Percentiles rank a stretch among this genome's conserved stretches.
These are phyloP conservation scores for Vaccinium macrocarpon DNA, from an alignment of 148 eudicot species.

Conservation along the genomic window DNA sequence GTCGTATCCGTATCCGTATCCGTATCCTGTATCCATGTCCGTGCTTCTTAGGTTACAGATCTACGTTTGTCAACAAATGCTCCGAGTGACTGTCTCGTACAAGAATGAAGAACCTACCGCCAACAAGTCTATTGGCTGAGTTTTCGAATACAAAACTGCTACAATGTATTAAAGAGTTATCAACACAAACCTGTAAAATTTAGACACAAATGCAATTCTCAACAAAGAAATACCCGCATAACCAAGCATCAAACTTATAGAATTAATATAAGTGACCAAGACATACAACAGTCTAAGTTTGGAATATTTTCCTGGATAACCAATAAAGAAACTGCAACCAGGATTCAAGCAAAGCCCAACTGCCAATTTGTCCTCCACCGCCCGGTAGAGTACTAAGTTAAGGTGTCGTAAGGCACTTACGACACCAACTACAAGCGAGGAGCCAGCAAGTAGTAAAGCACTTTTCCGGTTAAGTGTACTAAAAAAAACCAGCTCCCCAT, in stretches of 20 bases:
- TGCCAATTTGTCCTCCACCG: background rate
- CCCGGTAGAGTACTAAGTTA: background rate
- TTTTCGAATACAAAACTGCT: background rate
- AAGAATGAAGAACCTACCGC: background rate
- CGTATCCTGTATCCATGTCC: too few species aligned
- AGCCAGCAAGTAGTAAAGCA: background rate
- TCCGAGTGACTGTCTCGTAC: background rate
- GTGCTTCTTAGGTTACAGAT: too few species aligned
- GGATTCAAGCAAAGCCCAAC: background rate
- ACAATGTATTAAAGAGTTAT: background rate
- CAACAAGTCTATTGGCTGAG: background rate
- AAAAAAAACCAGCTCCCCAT: background rate
- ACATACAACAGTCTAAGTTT: background rate
- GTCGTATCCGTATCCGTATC: too few species aligned
- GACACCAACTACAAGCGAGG: background rate
- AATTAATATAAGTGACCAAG: background rate
- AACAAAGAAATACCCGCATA: background rate
- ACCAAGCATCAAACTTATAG: background rate
- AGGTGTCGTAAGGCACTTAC: background rate
- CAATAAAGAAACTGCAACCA: background rate
- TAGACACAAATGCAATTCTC: background rate
- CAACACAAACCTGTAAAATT: background rate
- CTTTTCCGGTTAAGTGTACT: background rate
- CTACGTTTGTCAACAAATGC: background rate
- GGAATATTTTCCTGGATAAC: background rate